Base-by-base conservation (phyloP, 192 early-diverging fungal genomes). In the Cladochytrium replicatum region DNA sequence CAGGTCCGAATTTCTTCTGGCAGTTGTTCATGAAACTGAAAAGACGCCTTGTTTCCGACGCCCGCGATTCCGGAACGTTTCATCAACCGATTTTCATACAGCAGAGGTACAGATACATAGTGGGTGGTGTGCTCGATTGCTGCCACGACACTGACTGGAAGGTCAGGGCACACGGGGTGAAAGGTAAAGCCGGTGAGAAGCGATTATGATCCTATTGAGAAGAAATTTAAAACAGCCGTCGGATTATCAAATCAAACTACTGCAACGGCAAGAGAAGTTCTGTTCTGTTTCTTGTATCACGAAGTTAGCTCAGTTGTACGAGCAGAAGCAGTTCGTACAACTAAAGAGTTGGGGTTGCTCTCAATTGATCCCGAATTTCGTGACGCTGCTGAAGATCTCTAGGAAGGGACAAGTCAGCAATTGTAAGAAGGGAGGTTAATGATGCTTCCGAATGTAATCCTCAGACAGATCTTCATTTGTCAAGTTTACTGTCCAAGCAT, bases 241-340 rank as follows among this genome's bases (percentile, higher is more conserved):
- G 66, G 72, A 19, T 22, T 50, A 6, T 43, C 30, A n/a, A 46
- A 60, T 26, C 63, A 52, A 46, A 51, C 29, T 3, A 68, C 61
- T 29, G 58, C 68, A 7, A 63, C 67, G 23, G 52, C 66, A 6
- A 46, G 45, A 3, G 69, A 69, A 49, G 39, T 62, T 1, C 50
- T 76, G 2, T 58, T 64, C 45, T 76, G 70, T 46, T 47, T 43
- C n/a, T 32, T 76, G 8, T 48, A 59, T 21, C 74, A 76, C 34
- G 74, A 76, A 15, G 9, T 11, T 5, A 41, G 58, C 32, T 34
- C 58, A 3, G 50, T 48, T 19, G 74, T 76, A 3, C 50, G 65
- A 28, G 58, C 56, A 2, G 74, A 76, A 55, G 67, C 74, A 21
- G 68, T 76, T 21, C 21, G 65, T 15, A 46, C 69, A 13, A 46